Evolutionary conservation across 169 alveolate species (phyloP).

Genomic region (Plasmodium vinckei): DNA sequence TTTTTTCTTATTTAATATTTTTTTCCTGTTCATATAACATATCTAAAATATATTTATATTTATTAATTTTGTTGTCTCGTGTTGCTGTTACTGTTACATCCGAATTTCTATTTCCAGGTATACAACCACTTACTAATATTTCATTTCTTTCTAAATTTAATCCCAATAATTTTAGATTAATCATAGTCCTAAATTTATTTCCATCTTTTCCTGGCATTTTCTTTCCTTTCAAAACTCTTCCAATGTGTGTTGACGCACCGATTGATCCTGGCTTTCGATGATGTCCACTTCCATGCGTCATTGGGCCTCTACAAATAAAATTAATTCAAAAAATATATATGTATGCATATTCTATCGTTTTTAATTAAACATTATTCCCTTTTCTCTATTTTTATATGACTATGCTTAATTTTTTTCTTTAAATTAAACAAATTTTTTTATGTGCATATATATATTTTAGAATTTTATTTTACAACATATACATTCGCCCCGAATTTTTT

Average conservation of each 20-base stretch:
- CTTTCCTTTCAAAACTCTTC: conserved; percentile 94
- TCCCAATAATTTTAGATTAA: conserved; percentile 89
- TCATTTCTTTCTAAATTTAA: conserved; percentile 92
- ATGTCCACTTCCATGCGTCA: conserved; percentile 94
- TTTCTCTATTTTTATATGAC: no score
- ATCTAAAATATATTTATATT: conserved; percentile 73
- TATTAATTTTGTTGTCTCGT: conserved; percentile 40
- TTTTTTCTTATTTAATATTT: conserved; percentile 31
- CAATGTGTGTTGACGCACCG: conserved; percentile 95
- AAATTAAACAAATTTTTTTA: no score
- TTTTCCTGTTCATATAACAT: conserved; percentile 73
- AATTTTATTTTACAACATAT: no score
- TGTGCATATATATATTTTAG: no score
- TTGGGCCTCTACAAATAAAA: conserved; percentile 86
- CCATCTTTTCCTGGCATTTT: conserved; percentile 97
- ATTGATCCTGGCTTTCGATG: conserved; percentile 95
- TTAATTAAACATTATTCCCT: no score
- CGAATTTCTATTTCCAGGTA: conserved; percentile 94
- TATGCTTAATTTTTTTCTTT: no score
- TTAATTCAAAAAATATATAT: no score
- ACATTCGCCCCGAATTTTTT: no score
- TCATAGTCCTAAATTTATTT: conserved; percentile 86
- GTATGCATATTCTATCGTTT: no score
- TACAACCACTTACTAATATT: conserved; percentile 92
- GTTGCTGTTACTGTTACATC: conserved; percentile 88